Conservation (phyloP, 1,284 basidiomycete species). For the Naganishia sp. region DNA sequence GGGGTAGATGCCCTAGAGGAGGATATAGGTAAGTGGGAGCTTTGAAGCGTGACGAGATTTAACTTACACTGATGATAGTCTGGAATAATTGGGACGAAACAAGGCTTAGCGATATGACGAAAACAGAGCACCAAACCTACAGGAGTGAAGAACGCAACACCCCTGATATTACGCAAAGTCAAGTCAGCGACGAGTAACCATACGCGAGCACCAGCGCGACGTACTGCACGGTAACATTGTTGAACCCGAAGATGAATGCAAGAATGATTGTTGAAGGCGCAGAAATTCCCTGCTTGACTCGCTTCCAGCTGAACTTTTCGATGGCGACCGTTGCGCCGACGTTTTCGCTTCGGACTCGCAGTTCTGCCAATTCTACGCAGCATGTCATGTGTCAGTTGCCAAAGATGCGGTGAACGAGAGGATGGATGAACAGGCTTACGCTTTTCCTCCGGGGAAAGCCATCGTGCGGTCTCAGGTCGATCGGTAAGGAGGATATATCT, state of each 20-base stretch:
- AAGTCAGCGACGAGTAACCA: not conserved
- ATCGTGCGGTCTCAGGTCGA: constrained; percentile 47
- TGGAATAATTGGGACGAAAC: not conserved
- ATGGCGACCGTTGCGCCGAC: constrained; percentile 45
- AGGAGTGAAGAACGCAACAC: constrained; percentile 34
- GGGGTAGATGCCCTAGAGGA: constrained; percentile 45
- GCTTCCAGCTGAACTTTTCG: constrained; percentile 40
- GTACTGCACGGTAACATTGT: constrained; percentile 50
- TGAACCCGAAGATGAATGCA: constrained; percentile 50
- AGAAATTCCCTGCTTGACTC: constrained; percentile 39
- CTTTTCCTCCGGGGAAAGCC: constrained; percentile 48
- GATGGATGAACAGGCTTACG: not conserved
- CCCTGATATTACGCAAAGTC: not conserved
- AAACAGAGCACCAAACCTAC: not conserved
- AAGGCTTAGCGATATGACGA: too few relatives aligned
- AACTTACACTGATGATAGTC: constrained; percentile 44
- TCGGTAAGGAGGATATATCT: constrained; percentile 48
- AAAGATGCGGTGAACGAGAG: too few relatives aligned
- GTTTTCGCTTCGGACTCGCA: constrained; percentile 49
- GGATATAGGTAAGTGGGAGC: not conserved
- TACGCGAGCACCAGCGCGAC: not conserved
- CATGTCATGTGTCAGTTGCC: not conserved
- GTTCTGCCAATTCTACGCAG: constrained; percentile 19
- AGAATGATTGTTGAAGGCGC: constrained; percentile 38
- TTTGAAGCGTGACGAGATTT: not conserved